phyloP scores from a whole-genome alignment of 148 eudicot species.

The Amaranthus palmeri region DNA sequence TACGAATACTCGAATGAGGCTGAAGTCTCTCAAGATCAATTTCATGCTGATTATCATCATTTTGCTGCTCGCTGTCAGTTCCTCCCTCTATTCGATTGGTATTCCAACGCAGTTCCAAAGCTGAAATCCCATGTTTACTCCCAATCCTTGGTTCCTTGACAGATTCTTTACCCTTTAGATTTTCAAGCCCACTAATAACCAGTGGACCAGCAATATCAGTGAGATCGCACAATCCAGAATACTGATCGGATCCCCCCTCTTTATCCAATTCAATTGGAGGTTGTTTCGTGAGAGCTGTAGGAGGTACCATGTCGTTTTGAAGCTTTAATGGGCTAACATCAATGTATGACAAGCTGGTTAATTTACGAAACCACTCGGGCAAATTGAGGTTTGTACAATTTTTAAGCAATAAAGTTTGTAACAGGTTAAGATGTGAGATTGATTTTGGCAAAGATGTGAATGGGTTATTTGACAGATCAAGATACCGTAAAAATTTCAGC shows the following conservation, averaged over 20 bases:
- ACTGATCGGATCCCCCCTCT: neutral
- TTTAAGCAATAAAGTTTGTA: slow-evolving; percentile 6
- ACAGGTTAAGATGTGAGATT: slow-evolving; percentile 2
- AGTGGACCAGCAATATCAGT: neutral
- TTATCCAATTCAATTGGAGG: neutral
- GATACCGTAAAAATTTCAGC: slow-evolving; percentile 8
- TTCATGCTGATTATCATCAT: neutral
- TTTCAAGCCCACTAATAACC: slow-evolving; percentile 3
- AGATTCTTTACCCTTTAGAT: neutral
- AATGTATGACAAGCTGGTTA: neutral
- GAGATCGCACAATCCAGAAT: neutral
- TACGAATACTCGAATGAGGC: slow-evolving; percentile 1
- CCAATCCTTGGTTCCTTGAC: neutral
- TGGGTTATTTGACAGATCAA: slow-evolving; percentile 8
- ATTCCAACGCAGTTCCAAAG: slow-evolving; percentile 10
- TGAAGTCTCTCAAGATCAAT: slow-evolving; percentile 4
- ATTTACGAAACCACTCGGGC: neutral
- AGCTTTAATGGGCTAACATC: neutral
- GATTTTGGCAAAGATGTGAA: neutral
- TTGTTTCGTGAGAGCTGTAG: neutral
- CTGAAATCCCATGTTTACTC: neutral
- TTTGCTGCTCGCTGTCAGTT: neutral
- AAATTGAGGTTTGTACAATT: neutral
- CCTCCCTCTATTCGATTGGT: neutral
- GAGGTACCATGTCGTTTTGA: no score